These are phyloP conservation scores for Malus asiatica DNA, from an alignment of 306 rosid species.

Conservation along the genomic window DNA sequence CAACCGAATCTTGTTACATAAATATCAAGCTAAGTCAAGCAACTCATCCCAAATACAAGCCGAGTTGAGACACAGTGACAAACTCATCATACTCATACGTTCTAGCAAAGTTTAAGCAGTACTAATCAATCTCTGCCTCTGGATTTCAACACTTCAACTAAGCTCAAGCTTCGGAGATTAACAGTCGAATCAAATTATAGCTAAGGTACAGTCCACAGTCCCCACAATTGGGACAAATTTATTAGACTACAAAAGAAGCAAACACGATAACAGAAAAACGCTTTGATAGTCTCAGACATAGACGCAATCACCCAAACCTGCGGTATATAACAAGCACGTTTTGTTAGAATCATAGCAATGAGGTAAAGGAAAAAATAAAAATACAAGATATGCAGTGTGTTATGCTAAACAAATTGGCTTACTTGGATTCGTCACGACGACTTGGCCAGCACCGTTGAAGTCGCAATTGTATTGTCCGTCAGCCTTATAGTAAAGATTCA, in stretches of 20 bases:
- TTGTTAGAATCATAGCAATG: background rate
- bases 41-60: too few species aligned
- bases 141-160: too few species aligned
- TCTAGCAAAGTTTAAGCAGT: background rate
- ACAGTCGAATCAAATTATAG: background rate
- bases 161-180: too few species aligned
- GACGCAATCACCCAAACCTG: background rate
- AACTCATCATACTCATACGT: background rate
- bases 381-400: background rate
- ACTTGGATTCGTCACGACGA: conserved; percentile 9
- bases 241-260: background rate
- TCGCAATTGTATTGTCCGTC: conserved; percentile 18
- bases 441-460: conserved; percentile 21
- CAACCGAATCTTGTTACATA: background rate
- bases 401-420: background rate
- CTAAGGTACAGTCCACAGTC: background rate
- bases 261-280: too few species aligned
- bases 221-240: background rate
- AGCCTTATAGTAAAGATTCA: conserved; percentile 35
- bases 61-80: background rate
- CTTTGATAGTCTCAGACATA: background rate
- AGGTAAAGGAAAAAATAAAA: background rate
- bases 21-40: background rate
- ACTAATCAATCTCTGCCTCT: too few species aligned
- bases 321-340: background rate